These are phyloP conservation scores for Phytophthora colocasiae DNA, from an alignment of 352 stramenopile species.

Conservation along the genomic window DNA sequence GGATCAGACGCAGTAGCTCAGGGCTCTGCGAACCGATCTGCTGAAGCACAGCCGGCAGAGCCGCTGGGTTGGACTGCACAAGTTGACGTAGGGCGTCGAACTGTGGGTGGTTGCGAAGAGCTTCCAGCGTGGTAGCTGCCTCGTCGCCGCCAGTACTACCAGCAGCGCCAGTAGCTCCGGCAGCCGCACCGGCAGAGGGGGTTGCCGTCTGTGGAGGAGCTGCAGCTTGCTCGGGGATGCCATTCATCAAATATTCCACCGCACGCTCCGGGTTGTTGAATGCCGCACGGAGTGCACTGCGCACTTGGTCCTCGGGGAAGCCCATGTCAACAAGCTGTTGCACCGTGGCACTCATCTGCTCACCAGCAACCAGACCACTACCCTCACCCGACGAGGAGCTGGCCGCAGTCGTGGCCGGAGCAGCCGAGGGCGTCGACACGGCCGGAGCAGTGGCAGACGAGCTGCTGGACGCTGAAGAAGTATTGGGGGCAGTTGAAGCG, in stretches of 20 bases:
- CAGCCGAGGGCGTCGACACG: constrained; percentile 70
- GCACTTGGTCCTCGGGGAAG: constrained; percentile 88
- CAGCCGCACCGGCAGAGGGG: constrained; percentile 9
- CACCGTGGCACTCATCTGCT: constrained; percentile 64
- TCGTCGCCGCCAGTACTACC: constrained; percentile 26
- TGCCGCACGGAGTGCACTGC: constrained; percentile 73
- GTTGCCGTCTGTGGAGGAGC: constrained; percentile 37
- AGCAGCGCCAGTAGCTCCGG: constrained; percentile 17
- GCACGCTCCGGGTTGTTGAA: constrained; percentile 90
- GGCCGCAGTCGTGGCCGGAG: constrained; percentile 48
- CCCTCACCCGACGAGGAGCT: constrained; percentile 25
- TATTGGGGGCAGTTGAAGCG: constrained; percentile 53
- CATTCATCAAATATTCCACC: constrained; percentile 91
- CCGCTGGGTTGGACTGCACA: constrained; percentile 86
- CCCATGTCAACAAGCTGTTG: constrained; percentile 89
- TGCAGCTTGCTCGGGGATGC: constrained; percentile 69
- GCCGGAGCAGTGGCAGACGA: constrained; percentile 62
- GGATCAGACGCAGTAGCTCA: constrained; percentile 84
- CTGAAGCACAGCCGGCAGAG: constrained; percentile 81
- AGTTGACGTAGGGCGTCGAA: constrained; percentile 85
- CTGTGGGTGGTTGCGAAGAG: constrained; percentile 84
- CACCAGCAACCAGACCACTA: constrained; percentile 28
- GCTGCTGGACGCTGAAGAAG: constrained; percentile 77
- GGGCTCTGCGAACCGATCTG: constrained; percentile 88
- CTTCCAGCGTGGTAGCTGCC: constrained; percentile 65